phyloP scores from a whole-genome alignment of 1,284 basidiomycete species.

The Tremellales sp. region DNA sequence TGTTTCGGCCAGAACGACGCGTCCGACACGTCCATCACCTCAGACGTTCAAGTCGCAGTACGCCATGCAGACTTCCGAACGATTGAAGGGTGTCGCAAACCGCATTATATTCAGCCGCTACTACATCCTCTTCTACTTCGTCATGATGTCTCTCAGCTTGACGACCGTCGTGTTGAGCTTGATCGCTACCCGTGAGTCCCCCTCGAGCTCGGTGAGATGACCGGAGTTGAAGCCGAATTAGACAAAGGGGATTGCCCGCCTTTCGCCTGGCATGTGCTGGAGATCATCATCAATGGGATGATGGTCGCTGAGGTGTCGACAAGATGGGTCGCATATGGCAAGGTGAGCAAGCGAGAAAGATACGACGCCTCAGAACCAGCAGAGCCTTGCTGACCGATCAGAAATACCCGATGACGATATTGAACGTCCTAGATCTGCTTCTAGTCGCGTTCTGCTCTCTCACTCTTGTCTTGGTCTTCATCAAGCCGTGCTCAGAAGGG shows the following conservation, averaged over 20 bases:
- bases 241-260: slow-evolving; percentile 45
- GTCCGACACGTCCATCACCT: background rate
- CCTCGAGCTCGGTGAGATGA: background rate
- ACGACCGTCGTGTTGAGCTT: slow-evolving; percentile 86
- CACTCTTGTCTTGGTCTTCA: slow-evolving; percentile 78
- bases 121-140: slow-evolving; percentile 67
- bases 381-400: slow-evolving; percentile 40
- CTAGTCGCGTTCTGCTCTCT: slow-evolving; percentile 80
- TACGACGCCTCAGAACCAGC: background rate
- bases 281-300: slow-evolving; percentile 80
- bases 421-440: slow-evolving; percentile 80
- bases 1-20: slow-evolving; percentile 2
- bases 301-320: slow-evolving; percentile 91
- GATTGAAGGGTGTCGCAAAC: slow-evolving; percentile 47
- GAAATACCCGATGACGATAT: slow-evolving; percentile 94
- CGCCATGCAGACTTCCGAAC: slow-evolving; percentile 40
- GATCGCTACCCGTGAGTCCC: slow-evolving; percentile 42
- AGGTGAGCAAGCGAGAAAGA: slow-evolving; percentile 61
- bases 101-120: slow-evolving; percentile 46
- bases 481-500: slow-evolving; percentile 49
- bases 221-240: slow-evolving; percentile 8
- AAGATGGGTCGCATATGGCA: slow-evolving; percentile 82
- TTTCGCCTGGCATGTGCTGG: slow-evolving; percentile 76
- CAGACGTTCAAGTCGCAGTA: slow-evolving; percentile 38
- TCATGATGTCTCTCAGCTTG: slow-evolving; percentile 82